Evolutionary conservation across 495 filamentous ascomycete genomes (phyloP), one percentile per base, ranked within the genome.

Genomic region (Penicillium paradoxum): DNA sequence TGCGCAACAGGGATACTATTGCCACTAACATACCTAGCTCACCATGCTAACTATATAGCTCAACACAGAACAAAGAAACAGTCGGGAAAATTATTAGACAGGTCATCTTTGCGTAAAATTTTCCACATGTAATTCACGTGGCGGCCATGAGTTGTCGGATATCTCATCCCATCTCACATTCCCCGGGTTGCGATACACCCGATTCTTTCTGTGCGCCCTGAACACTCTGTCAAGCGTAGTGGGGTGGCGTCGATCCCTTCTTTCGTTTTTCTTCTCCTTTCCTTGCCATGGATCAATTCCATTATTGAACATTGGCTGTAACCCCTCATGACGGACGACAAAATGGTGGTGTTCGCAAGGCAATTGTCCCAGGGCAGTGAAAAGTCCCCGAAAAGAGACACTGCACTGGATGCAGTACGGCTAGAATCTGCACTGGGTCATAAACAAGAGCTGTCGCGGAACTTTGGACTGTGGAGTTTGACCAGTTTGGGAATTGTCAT

Each of bases 401-500:
- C 58, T 7, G 59, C 64, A 34, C 67, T 66, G 18, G 74, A 78
- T 49, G 69, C 65, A 19, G 45, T 69, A 17, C 69, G 74, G 10
- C 56, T 78, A 14, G 74, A 75, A 38, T 56, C 70, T 5, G 71
- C 73, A 2, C 46, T 78, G 18, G 75, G 75, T 0, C 75, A 78
- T 38, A 76, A 71, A 40, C 75, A 76, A 50, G 66, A 66, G 36
- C 56, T 78, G 29, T 54, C 54, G 5, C 54, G 75, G 19, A 70
- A 71, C 48, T 77, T 74, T 49, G 64, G 69, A 13, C 49, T 78
- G 11, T 67, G 72, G 46, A 75, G 72, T 50, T 46, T 76, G 45
- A 76, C 73, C 7, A 73, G 71, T 49, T 46, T 76, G 51, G 73
- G 73, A 0, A 75, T 76, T 45, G 61, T 76, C 41, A 74, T 76